These are phyloP conservation scores for Phellopilus nigrolimitatus DNA, from an alignment of 1,284 basidiomycete genomes.

Conservation along the genomic window DNA sequence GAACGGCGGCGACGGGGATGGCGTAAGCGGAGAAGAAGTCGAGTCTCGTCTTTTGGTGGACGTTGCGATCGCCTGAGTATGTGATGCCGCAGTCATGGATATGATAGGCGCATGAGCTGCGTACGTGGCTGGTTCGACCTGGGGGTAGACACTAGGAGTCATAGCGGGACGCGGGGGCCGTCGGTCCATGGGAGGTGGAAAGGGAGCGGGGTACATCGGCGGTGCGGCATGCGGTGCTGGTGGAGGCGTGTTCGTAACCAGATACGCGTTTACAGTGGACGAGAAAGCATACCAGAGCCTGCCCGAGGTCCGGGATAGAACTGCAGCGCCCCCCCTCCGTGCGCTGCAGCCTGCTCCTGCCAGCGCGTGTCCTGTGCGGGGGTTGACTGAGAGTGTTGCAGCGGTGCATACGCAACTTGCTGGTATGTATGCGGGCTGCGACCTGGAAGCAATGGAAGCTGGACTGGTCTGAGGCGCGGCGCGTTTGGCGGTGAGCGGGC, in stretches of 20 bases:
- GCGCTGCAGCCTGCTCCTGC: neutral
- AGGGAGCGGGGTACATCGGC: neutral
- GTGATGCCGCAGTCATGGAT: neutral
- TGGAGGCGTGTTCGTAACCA: neutral
- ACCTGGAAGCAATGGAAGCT: neutral
- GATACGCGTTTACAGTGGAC: neutral
- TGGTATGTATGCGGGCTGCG: neutral
- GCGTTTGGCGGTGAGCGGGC: conserved; percentile 7
- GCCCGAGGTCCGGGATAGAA: neutral
- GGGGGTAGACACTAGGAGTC: neutral
- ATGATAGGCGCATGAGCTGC: neutral
- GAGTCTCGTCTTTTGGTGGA: conserved; percentile 6
- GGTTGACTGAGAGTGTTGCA: too few relatives aligned
- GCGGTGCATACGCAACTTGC: neutral
- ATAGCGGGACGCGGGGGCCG: neutral
- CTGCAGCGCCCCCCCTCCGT: conserved; percentile 7
- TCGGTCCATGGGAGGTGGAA: neutral
- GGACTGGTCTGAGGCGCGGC: neutral
- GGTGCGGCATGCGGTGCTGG: conserved; percentile 2
- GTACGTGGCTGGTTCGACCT: neutral
- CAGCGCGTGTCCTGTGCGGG: neutral
- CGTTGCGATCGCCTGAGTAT: neutral
- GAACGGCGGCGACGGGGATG: conserved; percentile 1
- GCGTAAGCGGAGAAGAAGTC: conserved; percentile 6
- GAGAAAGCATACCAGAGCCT: conserved; percentile 1